Percentiles rank a stretch among this genome's conserved stretches.
Conservation (phyloP, 495 filamentous ascomycete genomes). For the Penicillium goetzii region DNA sequence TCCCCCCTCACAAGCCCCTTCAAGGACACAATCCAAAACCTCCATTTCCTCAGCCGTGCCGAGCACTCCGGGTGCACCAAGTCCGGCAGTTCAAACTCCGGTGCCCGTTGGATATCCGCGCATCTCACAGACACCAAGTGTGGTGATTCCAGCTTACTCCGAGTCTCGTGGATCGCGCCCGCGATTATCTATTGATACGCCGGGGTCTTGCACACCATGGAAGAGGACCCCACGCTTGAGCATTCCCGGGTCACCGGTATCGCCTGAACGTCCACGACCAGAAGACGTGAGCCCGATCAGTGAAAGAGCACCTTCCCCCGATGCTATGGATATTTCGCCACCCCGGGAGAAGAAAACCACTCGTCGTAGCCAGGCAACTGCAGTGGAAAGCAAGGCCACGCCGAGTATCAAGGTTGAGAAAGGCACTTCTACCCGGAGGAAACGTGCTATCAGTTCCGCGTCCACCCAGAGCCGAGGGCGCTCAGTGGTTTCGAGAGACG, state of each 20-base stretch:
- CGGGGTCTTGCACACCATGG: slow-evolving; percentile 54
- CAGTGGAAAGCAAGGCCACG: slow-evolving; percentile 28
- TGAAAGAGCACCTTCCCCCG: slow-evolving; percentile 50
- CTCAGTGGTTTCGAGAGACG: slow-evolving; percentile 61
- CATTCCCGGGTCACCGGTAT: slow-evolving; percentile 46
- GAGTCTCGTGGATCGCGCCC: slow-evolving; percentile 37
- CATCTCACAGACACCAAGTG: slow-evolving; percentile 38
- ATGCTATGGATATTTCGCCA: slow-evolving; percentile 39
- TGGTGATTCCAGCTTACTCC: slow-evolving; percentile 31
- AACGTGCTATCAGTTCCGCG: slow-evolving; percentile 55
- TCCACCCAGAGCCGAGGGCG: slow-evolving; percentile 62
- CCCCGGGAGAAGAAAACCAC: slow-evolving; percentile 36
- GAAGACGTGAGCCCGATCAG: slow-evolving; percentile 60
- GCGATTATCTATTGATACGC: slow-evolving; percentile 48
- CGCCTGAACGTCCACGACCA: slow-evolving; percentile 50
- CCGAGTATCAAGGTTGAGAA: slow-evolving; percentile 43
- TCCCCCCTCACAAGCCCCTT: slow-evolving; percentile 23
- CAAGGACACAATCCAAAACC: slow-evolving; percentile 10
- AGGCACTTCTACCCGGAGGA: slow-evolving; percentile 35
- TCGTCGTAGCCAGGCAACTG: slow-evolving; percentile 21
- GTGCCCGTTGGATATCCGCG: slow-evolving; percentile 27
- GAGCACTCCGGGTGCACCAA: slow-evolving; percentile 36
- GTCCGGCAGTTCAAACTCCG: slow-evolving; percentile 31
- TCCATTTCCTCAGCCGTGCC: slow-evolving; percentile 29
- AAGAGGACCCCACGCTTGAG: slow-evolving; percentile 46